A percentile compares a stretch with the other conserved stretches of the same genome.
Conservation (phyloP, 352 stramenopile species). For the Globisporangium carolinianum region DNA sequence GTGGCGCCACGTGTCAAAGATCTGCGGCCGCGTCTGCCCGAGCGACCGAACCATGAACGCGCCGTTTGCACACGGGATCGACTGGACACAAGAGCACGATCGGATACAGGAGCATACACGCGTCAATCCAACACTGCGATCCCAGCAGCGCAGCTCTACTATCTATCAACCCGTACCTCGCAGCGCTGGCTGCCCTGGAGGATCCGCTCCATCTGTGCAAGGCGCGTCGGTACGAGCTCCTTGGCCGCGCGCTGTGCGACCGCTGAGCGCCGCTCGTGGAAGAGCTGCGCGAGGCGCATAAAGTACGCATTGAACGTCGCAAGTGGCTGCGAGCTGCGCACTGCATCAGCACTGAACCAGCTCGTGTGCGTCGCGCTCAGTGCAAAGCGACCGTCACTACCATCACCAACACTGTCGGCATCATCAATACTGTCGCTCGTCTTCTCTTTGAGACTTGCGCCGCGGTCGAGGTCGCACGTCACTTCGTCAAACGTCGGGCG, state of each 20-base stretch:
- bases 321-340: slow-evolving; percentile 59
- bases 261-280: slow-evolving; percentile 48
- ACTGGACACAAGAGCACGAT: slow-evolving; percentile 23
- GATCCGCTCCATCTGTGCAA: slow-evolving; percentile 59
- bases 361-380: slow-evolving; percentile 25
- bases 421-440: not conserved
- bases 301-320: slow-evolving; percentile 65
- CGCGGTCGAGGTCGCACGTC: slow-evolving; percentile 46
- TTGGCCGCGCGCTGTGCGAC: slow-evolving; percentile 44
- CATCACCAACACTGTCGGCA: slow-evolving; percentile 1
- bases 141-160: not conserved
- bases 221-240: slow-evolving; percentile 56
- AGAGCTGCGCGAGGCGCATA: slow-evolving; percentile 66
- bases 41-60: slow-evolving; percentile 76
- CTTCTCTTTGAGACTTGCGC: slow-evolving; percentile 3
- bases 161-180: slow-evolving; percentile 35
- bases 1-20: slow-evolving; percentile 68
- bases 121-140: not conserved
- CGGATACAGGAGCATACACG: not conserved
- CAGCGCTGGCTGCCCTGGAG: slow-evolving; percentile 70
- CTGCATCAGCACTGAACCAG: slow-evolving; percentile 59
- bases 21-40: slow-evolving; percentile 39
- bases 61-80: slow-evolving; percentile 70
- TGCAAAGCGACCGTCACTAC: slow-evolving; percentile 30
- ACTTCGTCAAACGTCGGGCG: slow-evolving; percentile 70